A percentile compares a stretch with the other conserved stretches of the same genome.
Conservation (phyloP, 202 grass and related monocot genomes). For the Panicum virgatum region DNA sequence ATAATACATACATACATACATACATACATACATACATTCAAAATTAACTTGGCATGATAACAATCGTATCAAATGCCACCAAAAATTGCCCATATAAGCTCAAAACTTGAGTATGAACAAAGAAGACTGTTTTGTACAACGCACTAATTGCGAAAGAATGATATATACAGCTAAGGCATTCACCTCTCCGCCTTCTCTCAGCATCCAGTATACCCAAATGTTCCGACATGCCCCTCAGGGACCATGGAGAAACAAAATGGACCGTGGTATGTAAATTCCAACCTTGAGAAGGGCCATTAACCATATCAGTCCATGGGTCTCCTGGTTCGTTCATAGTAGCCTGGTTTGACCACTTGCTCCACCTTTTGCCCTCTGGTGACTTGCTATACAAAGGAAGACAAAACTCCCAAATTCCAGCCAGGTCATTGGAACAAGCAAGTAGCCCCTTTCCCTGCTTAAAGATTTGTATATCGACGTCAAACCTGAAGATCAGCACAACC, state of each 20-base stretch:
- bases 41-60: neutral
- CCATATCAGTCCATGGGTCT: neutral
- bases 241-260: neutral
- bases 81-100: neutral
- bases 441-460: neutral
- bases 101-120: neutral
- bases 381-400: slow-evolving; percentile 13
- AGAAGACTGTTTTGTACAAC: slow-evolving; percentile 16
- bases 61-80: slow-evolving; percentile 9
- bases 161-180: slow-evolving; percentile 15
- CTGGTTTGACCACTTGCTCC: neutral
- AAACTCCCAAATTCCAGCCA: neutral
- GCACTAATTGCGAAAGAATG: slow-evolving; percentile 3
- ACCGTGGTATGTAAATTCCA: neutral
- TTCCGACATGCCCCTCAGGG: neutral
- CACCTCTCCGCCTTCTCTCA: neutral
- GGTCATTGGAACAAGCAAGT: neutral
- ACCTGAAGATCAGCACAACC: slow-evolving; percentile 9
- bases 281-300: neutral
- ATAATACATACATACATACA: slow-evolving; percentile 24
- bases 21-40: slow-evolving; percentile 25
- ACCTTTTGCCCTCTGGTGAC: neutral
- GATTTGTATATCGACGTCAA: slow-evolving; percentile 10
- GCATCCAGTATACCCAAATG: neutral
- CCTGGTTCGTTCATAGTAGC: neutral